Base-by-base conservation (phyloP, 2,329 filamentous ascomycete genomes). In the Colletotrichum incanum region DNA sequence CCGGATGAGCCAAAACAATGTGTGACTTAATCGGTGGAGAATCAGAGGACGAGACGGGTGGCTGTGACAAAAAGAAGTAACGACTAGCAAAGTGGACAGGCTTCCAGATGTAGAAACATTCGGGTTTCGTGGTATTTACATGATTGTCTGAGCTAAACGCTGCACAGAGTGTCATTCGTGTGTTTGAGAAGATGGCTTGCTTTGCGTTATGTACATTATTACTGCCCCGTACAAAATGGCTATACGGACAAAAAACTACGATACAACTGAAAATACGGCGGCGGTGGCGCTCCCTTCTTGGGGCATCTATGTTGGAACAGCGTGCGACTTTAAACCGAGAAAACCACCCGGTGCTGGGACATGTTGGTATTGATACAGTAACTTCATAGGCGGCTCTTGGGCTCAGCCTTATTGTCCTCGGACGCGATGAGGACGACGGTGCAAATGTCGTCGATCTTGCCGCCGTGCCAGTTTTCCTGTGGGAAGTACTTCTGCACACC, bases 371-470 rank as follows among this genome's bases (percentile, higher is more conserved):
- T 56, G 23, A 60, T 56, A 28, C 31, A 65, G 23, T 31, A 14
- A 23, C 26, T 28, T 82, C 74, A 84, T 16, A 79, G 76, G 74
- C 76, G 79, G 45, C 76, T 75, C 76, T 79, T 79, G 11, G 68
- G 67, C 34, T 28, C 72, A 74, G 78, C 37, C 74, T 78, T 73
- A 39, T 77, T 73, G 60, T 92, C 90, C 76, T 95, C 92, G 11
- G 94, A 91, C 1, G 94, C 94, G 39, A 98, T 86, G 41, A 92
- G 90, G 18, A 95, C 92, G 62, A 99, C 86, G 5, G 94, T 94
- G 78, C 94, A 96, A 71, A 99, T 98, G 81, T 99, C 96, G 80
- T 99, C 96, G 26, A 97, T 90, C 82, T 99, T 99, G 64, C 96
- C 96, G 70, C 96, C 96, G 71, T 91, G 91, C 90, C 94, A 99